phyloP scores from a whole-genome alignment of 495 filamentous ascomycete genomes.

The Cetradonia linearis region DNA sequence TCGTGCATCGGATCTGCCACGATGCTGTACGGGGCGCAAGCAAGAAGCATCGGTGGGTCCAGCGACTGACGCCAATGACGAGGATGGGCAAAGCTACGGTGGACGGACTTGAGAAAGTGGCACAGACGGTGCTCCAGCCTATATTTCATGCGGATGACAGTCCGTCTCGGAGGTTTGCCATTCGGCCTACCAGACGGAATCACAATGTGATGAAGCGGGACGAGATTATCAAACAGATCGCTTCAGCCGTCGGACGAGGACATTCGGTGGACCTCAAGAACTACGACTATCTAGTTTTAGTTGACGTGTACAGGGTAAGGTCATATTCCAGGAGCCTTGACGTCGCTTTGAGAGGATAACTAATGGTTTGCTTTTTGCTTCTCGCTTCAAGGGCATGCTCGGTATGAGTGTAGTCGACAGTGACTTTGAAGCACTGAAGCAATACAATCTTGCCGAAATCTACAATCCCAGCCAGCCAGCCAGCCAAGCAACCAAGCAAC shows the following conservation, averaged over 20 bases:
- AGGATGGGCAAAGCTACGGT: conserved; percentile 68
- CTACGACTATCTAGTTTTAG: conserved; percentile 75
- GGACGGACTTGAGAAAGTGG: conserved; percentile 62
- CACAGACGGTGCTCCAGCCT: conserved; percentile 54
- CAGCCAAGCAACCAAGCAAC: no score
- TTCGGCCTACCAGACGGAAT: conserved; percentile 73
- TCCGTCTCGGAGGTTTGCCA: conserved; percentile 61
- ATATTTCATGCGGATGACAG: conserved; percentile 56
- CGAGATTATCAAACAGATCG: conserved; percentile 67
- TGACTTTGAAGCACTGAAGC: conserved; percentile 61
- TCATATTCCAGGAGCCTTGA: background rate
- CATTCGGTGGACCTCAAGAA: conserved; percentile 77
- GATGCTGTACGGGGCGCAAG: conserved; percentile 45
- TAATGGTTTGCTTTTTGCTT: background rate
- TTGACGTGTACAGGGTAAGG: conserved; percentile 81
- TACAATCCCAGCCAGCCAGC: conserved; percentile 36
- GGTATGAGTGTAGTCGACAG: conserved; percentile 66
- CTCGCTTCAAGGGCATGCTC: conserved; percentile 49
- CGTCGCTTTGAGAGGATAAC: conserved; percentile 1
- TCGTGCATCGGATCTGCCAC: conserved; percentile 65
- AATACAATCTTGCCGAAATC: conserved; percentile 62
- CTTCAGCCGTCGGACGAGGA: conserved; percentile 50
- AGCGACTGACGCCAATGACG: conserved; percentile 74
- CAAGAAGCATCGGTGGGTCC: conserved; percentile 65
- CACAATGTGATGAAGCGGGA: conserved; percentile 66